A percentile compares a stretch with the other conserved stretches of the same genome.
These are phyloP conservation scores for Geotrichum klebahnii DNA, from an alignment of 1,139 yeast genomes.

Conservation along the genomic window DNA sequence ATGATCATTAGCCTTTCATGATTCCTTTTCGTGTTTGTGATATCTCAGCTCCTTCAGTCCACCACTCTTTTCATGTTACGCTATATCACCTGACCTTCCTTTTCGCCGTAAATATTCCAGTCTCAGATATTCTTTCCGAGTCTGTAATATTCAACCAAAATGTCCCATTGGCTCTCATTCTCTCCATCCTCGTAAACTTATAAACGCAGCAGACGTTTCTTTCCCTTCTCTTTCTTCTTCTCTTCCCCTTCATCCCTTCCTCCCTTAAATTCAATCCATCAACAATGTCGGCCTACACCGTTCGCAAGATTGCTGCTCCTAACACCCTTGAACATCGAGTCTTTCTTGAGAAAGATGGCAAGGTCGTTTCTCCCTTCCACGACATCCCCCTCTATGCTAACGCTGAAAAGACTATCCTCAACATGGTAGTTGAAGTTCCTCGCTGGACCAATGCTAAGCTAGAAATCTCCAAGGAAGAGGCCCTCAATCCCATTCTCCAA, in stretches of 20 bases:
- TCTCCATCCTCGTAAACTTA: background rate
- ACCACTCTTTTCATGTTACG: too few relatives aligned
- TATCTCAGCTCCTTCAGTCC: background rate
- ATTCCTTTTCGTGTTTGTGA: background rate
- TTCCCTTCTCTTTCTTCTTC: slow-evolving; percentile 4
- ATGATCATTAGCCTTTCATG: too few relatives aligned
- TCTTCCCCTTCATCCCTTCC: background rate
- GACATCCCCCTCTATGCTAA: slow-evolving; percentile 73
- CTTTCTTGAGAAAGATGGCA: slow-evolving; percentile 63
- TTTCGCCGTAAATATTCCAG: background rate
- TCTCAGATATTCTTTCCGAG: background rate
- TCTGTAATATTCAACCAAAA: background rate
- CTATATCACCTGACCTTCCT: background rate
- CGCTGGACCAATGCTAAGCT: slow-evolving; percentile 89
- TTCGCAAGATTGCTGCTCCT: slow-evolving; percentile 82
- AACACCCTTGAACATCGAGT: slow-evolving; percentile 89
- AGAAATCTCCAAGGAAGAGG: slow-evolving; percentile 65
- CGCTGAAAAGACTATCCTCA: slow-evolving; percentile 60
- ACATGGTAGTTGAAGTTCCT: slow-evolving; percentile 87
- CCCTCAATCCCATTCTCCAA: slow-evolving; percentile 79
- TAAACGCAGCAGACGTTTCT: background rate
- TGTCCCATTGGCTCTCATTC: background rate
- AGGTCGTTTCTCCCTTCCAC: slow-evolving; percentile 73
- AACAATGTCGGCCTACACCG: slow-evolving; percentile 34
- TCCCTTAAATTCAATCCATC: background rate